phyloP scores from a whole-genome alignment of 2,329 filamentous ascomycete genomes.

The Metarhizium guizhouense region DNA sequence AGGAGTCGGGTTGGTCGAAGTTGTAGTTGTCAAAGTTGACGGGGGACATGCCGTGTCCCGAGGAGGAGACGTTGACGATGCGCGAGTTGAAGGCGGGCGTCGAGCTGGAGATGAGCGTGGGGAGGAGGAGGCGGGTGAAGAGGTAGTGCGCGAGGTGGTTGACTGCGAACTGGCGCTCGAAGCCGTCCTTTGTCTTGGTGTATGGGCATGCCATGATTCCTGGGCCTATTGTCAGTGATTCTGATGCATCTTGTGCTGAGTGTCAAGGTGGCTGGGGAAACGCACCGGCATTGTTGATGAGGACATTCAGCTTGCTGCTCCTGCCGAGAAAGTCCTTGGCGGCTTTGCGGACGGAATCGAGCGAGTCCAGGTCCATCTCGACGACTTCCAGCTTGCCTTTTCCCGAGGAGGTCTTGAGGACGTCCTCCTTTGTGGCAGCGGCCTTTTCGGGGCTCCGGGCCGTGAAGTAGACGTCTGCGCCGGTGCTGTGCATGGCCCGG shows the following conservation, averaged over 20 bases:
- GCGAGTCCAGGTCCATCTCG: neutral
- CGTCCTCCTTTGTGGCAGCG: neutral
- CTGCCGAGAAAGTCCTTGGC: neutral
- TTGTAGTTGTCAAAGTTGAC: constrained; percentile 10
- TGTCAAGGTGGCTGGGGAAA: neutral
- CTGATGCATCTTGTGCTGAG: no score
- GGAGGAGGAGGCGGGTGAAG: constrained; percentile 28
- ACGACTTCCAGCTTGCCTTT: neutral
- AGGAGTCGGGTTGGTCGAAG: constrained; percentile 8
- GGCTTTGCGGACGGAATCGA: neutral
- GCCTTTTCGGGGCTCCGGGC: neutral
- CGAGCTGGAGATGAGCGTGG: constrained; percentile 2
- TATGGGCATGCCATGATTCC: neutral
- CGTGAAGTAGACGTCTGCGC: neutral
- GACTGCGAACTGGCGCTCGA: constrained; percentile 36
- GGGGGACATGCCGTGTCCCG: neutral
- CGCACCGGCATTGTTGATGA: constrained; percentile 2
- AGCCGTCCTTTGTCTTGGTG: neutral
- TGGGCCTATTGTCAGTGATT: neutral
- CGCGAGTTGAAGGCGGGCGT: constrained; percentile 45
- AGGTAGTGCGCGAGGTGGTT: constrained; percentile 48
- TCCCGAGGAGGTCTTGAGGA: neutral
- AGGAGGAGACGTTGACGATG: constrained; percentile 3
- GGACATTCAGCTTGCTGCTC: constrained; percentile 7
- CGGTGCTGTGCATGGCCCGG: neutral